These are phyloP conservation scores for Aspergillus felis DNA, from an alignment of 2,329 filamentous ascomycete genomes.

Conservation along the genomic window DNA sequence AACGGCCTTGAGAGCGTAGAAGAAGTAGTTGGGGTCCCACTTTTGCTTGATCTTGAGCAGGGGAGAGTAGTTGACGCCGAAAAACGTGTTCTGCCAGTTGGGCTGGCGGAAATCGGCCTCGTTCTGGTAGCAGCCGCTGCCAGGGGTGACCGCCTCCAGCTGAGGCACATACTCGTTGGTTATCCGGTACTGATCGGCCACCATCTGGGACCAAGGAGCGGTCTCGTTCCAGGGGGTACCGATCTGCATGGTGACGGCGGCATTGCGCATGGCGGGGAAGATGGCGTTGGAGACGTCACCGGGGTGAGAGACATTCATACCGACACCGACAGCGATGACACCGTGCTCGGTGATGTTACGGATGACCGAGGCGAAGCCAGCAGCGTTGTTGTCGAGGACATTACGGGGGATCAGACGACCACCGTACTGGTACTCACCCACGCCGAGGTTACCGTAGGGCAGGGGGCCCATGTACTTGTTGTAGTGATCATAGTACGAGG, in stretches of 20 bases:
- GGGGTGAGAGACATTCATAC: conserved; percentile 35
- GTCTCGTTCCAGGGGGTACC: conserved; percentile 36
- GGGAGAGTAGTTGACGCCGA: conserved; percentile 38
- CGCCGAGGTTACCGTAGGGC: conserved; percentile 25
- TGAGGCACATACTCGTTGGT: conserved; percentile 38
- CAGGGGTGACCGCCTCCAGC: conserved; percentile 37
- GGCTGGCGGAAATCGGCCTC: conserved; percentile 42
- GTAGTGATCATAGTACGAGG: conserved; percentile 34
- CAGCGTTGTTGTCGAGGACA: conserved; percentile 27
- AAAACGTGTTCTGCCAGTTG: conserved; percentile 41
- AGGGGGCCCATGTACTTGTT: conserved; percentile 28
- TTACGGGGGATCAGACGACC: conserved; percentile 35
- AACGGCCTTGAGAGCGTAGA: conserved; percentile 40
- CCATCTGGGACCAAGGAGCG: conserved; percentile 34
- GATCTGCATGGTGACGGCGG: conserved; percentile 35
- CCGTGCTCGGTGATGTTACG: conserved; percentile 34
- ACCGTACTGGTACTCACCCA: conserved; percentile 26
- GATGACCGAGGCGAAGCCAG: conserved; percentile 26
- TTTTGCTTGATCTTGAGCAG: conserved; percentile 38
- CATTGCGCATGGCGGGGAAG: conserved; percentile 37
- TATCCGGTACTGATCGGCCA: conserved; percentile 35
- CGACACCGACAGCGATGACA: conserved; percentile 35
- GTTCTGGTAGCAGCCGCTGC: conserved; percentile 41
- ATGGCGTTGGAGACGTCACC: conserved; percentile 39
- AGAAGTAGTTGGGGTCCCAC: conserved; percentile 40